Evolutionary conservation across 2,329 filamentous ascomycete genomes (phyloP).

Genomic region (Bertia moriformis): DNA sequence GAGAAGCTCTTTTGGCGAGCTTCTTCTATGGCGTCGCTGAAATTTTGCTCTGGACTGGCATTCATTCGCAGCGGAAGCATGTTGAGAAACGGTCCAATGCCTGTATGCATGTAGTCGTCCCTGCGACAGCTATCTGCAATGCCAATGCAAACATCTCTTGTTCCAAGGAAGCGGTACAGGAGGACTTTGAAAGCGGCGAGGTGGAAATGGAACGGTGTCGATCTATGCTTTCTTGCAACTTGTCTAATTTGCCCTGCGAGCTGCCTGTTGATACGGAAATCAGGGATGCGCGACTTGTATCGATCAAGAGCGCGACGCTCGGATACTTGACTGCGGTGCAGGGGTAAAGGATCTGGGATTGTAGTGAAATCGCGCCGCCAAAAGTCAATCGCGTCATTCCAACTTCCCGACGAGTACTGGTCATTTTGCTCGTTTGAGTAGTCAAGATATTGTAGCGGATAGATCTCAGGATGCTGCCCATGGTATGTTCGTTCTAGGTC

Average conservation of each 20-base stretch:
- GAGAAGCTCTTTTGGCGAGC: constrained; percentile 2
- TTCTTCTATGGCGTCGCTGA: constrained; percentile 5
- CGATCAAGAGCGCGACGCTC: constrained; percentile 5
- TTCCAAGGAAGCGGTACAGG: constrained; percentile 10
- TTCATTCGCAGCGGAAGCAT: constrained; percentile 18
- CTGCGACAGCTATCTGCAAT: constrained; percentile 20
- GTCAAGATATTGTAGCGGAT: constrained; percentile 1
- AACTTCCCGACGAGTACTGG: no score
- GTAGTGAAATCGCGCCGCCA: constrained; percentile 1
- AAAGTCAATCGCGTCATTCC: no score
- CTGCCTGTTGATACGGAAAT: constrained; percentile 4
- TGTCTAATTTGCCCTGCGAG: constrained; percentile 6
- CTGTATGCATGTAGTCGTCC: constrained; percentile 10
- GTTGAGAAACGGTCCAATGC: constrained; percentile 23
- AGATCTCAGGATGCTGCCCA: neutral
- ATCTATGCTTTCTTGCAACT: constrained; percentile 3
- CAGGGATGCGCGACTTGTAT: constrained; percentile 4
- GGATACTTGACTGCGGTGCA: constrained; percentile 8
- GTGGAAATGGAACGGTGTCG: constrained; percentile 17
- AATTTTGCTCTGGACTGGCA: neutral
- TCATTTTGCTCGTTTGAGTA: neutral
- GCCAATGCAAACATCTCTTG: constrained; percentile 21
- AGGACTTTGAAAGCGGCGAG: constrained; percentile 16
- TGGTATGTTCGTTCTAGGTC: constrained; percentile 2
- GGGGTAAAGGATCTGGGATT: constrained; percentile 9